Evolutionary conservation across 305 asterid species (phyloP), one percentile per base, ranked within the genome.

Genomic region (Fraxinus albicans): DNA sequence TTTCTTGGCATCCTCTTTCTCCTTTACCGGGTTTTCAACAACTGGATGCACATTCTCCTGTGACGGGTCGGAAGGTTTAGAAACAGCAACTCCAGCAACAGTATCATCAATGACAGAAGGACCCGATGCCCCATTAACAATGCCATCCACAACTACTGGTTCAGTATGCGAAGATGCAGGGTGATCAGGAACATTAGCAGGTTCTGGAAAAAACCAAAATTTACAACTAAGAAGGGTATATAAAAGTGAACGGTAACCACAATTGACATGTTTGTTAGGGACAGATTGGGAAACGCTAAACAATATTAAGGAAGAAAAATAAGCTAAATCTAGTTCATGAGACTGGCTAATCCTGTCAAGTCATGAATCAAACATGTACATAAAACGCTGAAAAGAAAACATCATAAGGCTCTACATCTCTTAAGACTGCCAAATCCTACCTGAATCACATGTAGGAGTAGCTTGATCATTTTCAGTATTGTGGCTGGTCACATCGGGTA

Each of bases 1-100:
- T 81, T 88, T 93, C 36, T 2, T 58, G 50, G 65, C 4, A 3
- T 83, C 84, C 8, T 58, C 87, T 72, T 85, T 35, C 19, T 50
- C 82, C 69, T 36, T 67, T 35, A 80, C 70, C 1, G 70, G 70
- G 10, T 7, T 60, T 29, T 73, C 77, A 8, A 81, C 65, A 76
- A 78, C 34, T 29, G 81, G 31, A 33, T 35, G 23, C 5, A 42
- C 79, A 27, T 47, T 77, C 70, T 21, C 83, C 55, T 9, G 81
- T 31, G 84, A 77, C 80, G 75, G 58, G 44, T 19, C 36, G 13
- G 88, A 72, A 44, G 85, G 44, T 44, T 82, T 21, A 47, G 90
- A 31, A 47, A 77, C 6, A 81, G 77, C 58, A 47, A 50, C 82
- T 77, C 83, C 85, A 4, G 85, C 83, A 83, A 10, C 84, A n/a